These are phyloP conservation scores for Gastrodia elata DNA, from an alignment of 106 monocot genomes.

Conservation along the genomic window DNA sequence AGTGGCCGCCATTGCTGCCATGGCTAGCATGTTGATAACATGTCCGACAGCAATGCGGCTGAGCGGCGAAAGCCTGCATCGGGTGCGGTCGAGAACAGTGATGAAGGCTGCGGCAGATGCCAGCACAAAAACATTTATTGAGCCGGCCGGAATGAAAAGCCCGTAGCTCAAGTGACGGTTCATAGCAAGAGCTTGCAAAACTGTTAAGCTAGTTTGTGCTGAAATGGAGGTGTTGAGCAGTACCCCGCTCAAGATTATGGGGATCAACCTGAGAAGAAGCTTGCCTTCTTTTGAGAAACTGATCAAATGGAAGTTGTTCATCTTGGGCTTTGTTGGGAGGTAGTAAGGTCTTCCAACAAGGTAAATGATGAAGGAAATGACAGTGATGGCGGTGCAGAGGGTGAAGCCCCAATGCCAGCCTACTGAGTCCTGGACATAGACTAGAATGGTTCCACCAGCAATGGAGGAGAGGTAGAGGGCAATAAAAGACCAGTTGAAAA, in stretches of 20 bases:
- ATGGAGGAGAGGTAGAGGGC: conserved; percentile 5
- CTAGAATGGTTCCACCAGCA: not conserved
- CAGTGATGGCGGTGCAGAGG: not conserved
- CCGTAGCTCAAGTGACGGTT: not conserved
- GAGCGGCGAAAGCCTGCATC: not conserved
- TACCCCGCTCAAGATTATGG: not conserved
- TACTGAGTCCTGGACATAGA: conserved; percentile 18
- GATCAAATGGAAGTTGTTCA: not conserved
- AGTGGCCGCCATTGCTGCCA: not conserved
- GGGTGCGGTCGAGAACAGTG: not conserved
- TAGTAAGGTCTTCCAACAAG: conserved; percentile 3
- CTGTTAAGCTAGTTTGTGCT: not conserved
- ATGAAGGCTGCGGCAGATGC: conserved; percentile 1
- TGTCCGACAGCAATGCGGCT: conserved; percentile 3
- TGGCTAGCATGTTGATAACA: not conserved
- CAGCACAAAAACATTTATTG: not conserved
- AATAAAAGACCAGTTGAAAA: conserved; percentile 12
- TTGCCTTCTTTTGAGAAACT: conserved; percentile 1
- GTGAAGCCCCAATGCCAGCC: conserved; percentile 19
- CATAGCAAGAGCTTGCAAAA: conserved; percentile 10
- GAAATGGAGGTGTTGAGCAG: not conserved
- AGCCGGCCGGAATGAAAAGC: conserved; percentile 1
- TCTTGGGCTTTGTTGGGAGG: not conserved
- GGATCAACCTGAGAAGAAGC: not conserved
- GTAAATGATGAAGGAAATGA: not conserved